phyloP scores from a whole-genome alignment of 495 filamentous ascomycete species.

The Penicillium fimorum region DNA sequence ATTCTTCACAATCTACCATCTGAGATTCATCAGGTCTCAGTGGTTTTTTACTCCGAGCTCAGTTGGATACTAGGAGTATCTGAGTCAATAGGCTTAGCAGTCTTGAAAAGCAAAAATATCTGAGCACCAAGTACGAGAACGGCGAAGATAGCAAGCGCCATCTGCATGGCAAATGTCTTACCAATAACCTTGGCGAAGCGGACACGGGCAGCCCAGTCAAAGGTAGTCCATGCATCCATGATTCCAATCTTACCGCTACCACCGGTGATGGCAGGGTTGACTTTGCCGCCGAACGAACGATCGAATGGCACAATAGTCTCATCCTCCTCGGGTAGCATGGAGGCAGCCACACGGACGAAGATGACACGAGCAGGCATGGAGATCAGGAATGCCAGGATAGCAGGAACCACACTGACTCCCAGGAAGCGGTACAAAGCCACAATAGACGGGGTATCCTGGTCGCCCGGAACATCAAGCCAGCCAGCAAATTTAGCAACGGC shows the following conservation, averaged over 20 bases:
- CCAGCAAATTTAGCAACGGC: conserved; percentile 29
- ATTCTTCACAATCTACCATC: neutral
- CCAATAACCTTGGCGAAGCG: conserved; percentile 65
- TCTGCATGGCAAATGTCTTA: conserved; percentile 59
- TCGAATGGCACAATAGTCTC: conserved; percentile 78
- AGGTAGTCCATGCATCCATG: conserved; percentile 68
- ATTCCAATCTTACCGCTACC: conserved; percentile 67
- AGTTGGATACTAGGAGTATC: neutral
- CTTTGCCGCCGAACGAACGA: conserved; percentile 62
- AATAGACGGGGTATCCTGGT: conserved; percentile 16
- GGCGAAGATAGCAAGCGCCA: conserved; percentile 45
- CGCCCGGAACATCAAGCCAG: conserved; percentile 25
- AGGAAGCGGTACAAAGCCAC: conserved; percentile 30
- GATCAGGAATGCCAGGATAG: conserved; percentile 47
- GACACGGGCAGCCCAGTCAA: conserved; percentile 62
- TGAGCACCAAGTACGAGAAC: conserved; percentile 35
- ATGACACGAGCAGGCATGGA: conserved; percentile 61
- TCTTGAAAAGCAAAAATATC: conserved; percentile 26
- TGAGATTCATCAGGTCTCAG: neutral
- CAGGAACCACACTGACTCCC: conserved; percentile 33
- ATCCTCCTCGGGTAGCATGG: conserved; percentile 64
- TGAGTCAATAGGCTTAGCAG: neutral
- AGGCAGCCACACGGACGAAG: conserved; percentile 68
- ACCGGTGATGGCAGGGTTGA: conserved; percentile 59
- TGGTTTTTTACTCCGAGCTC: neutral